A percentile compares a stretch with the other conserved stretches of the same genome.
Conservation (phyloP, 2,329 filamentous ascomycete species). For the Aspergillus thermomutatus region DNA sequence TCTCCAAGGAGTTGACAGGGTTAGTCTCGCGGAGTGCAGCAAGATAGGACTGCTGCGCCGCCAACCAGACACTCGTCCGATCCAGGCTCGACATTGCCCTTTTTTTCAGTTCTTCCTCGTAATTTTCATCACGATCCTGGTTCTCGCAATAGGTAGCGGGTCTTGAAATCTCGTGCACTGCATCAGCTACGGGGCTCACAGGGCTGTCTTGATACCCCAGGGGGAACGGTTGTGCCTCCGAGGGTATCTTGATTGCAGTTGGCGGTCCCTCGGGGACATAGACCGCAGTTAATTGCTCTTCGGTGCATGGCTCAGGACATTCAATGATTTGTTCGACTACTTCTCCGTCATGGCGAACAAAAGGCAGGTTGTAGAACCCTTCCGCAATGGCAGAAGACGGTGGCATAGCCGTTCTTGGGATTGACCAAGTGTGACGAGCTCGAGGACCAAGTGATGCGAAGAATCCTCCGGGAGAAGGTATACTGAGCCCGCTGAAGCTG, state of each 20-base stretch:
- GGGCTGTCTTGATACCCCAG: slow-evolving; percentile 25
- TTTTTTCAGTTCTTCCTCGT: slow-evolving; percentile 69
- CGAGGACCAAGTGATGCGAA: slow-evolving; percentile 78
- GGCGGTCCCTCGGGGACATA: slow-evolving; percentile 30
- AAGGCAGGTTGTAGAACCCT: slow-evolving; percentile 83
- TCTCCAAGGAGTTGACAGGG: slow-evolving; percentile 43
- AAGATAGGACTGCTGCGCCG: slow-evolving; percentile 75
- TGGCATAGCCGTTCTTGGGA: slow-evolving; percentile 53
- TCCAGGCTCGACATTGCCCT: slow-evolving; percentile 72
- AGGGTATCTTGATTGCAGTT: slow-evolving; percentile 48
- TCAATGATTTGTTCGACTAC: slow-evolving; percentile 68
- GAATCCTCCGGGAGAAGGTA: slow-evolving; percentile 88
- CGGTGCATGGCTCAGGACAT: slow-evolving; percentile 42
- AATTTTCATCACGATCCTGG: slow-evolving; percentile 68
- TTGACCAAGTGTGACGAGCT: slow-evolving; percentile 78
- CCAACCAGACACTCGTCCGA: slow-evolving; percentile 81
- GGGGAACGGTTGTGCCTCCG: slow-evolving; percentile 32
- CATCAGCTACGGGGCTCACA: slow-evolving; percentile 21
- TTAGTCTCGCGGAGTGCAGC: slow-evolving; percentile 60
- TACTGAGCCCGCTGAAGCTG: slow-evolving; percentile 75
- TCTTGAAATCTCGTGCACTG: slow-evolving; percentile 53
- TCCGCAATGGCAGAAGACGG: slow-evolving; percentile 90
- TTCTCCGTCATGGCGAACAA: slow-evolving; percentile 52
- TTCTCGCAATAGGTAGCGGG: slow-evolving; percentile 58
- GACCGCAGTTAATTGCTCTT: slow-evolving; percentile 34